Percentiles rank a stretch among this genome's conserved stretches.
phyloP scores from a whole-genome alignment of 306 rosid species.

The Phaseolus lunatus region DNA sequence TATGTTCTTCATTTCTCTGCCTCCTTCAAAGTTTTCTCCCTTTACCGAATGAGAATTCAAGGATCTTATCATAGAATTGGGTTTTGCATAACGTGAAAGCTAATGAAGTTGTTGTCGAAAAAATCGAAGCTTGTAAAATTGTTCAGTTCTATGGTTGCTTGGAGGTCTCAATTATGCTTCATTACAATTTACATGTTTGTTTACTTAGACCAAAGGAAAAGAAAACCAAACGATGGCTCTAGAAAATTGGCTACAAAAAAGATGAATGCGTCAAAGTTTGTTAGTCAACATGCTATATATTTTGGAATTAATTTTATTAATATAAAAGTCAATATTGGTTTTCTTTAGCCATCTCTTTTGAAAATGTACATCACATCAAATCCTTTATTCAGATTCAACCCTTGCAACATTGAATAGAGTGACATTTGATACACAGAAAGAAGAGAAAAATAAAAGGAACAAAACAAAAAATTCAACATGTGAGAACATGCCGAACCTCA shows the following conservation, averaged over 20 bases:
- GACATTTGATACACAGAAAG: not conserved
- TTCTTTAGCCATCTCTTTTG: not conserved
- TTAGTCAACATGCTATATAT: conserved; percentile 22
- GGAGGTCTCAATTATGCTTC: not conserved
- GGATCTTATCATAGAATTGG: not conserved
- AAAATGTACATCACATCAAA: conserved; percentile 1
- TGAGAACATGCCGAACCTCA: conserved; percentile 8
- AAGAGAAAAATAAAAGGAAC: too few species aligned
- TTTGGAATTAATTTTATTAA: not conserved
- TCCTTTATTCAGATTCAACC: not conserved
- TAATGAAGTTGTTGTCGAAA: not conserved
- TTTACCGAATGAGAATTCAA: not conserved
- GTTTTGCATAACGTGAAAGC: conserved; percentile 23
- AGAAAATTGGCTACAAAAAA: not conserved
- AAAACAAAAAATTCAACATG: not conserved
- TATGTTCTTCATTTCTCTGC: conserved; percentile 8
- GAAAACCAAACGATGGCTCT: not conserved
- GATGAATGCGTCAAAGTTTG: not conserved
- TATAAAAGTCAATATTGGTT: conserved; percentile 36
- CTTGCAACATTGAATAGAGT: conserved; percentile 21
- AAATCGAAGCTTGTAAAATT: conserved; percentile 19
- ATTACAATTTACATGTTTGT: not conserved
- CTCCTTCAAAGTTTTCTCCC: conserved; percentile 4
- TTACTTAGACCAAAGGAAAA: not conserved
- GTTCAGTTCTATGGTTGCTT: conserved; percentile 13